Percentiles rank a stretch among this genome's conserved stretches.
Evolutionary conservation across 345 rosid species (phyloP).

Genomic region (Mercurialis annua): DNA sequence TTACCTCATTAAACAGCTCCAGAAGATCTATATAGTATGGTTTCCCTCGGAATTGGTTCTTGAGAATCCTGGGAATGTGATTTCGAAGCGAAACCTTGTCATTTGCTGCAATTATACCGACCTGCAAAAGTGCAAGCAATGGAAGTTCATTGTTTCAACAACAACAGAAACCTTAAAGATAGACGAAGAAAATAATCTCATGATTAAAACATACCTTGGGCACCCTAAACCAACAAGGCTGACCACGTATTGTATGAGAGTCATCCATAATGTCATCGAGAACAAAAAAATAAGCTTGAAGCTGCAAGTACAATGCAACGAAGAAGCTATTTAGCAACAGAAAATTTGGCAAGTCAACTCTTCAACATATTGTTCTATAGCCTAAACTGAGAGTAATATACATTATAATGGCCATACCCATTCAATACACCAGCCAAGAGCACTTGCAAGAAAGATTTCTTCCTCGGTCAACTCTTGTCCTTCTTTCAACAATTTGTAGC

Average conservation of each 20-base stretch:
- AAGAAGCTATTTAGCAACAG: too few relatives aligned
- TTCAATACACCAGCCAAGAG: constrained; percentile 90
- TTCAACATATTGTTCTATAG: background rate
- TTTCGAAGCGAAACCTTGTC: constrained; percentile 60
- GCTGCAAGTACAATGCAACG: constrained; percentile 19
- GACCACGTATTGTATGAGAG: constrained; percentile 42
- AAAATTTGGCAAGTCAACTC: too few relatives aligned
- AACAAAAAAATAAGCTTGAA: constrained; percentile 44
- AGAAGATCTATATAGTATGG: constrained; percentile 57
- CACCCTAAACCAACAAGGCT: constrained; percentile 43
- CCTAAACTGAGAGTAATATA: background rate
- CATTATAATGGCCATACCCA: constrained; percentile 48
- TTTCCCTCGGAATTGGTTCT: constrained; percentile 49
- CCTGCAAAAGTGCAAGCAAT: constrained; percentile 13
- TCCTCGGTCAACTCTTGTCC: constrained; percentile 60
- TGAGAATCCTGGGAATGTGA: constrained; percentile 61
- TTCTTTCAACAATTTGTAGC: constrained; percentile 62
- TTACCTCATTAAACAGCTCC: constrained; percentile 64
- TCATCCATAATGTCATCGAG: constrained; percentile 45
- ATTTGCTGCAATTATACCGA: constrained; percentile 44
- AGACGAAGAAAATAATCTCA: background rate
- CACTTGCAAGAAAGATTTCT: constrained; percentile 60
- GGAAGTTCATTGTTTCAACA: constrained; percentile 7
- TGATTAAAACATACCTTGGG: constrained; percentile 27
- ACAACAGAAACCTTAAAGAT: background rate